Evolutionary conservation across 352 stramenopile genomes (phyloP).

Genomic region (Pythium dissotocum): DNA sequence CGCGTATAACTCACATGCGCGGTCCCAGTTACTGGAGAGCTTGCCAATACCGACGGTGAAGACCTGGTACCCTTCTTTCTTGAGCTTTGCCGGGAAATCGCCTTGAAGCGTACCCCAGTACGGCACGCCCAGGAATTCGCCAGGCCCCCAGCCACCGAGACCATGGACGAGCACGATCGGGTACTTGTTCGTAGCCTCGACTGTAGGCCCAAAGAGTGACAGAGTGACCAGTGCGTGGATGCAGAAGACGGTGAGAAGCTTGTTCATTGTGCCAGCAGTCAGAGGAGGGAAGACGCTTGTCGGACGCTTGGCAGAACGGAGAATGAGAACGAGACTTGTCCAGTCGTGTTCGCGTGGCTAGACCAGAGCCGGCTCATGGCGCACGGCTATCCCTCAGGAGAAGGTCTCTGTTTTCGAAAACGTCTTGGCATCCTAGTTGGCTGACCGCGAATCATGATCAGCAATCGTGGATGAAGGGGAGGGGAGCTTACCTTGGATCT

Average conservation of each 20-base stretch:
- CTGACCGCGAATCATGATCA: too few species aligned
- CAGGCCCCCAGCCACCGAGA: slow-evolving; percentile 44
- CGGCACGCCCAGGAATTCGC: slow-evolving; percentile 45
- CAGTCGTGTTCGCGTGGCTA: too few species aligned
- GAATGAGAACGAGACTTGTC: neutral
- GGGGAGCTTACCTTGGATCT: too few species aligned
- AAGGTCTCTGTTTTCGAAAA: too few species aligned
- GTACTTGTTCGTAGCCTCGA: slow-evolving; percentile 34
- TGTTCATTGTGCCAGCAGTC: too few species aligned
- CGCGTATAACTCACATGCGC: slow-evolving; percentile 47
- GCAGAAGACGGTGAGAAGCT: neutral
- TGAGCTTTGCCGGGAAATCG: slow-evolving; percentile 34
- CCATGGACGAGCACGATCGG: slow-evolving; percentile 57
- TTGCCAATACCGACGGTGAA: slow-evolving; percentile 50
- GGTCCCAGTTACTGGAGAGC: slow-evolving; percentile 46
- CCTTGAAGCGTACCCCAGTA: slow-evolving; percentile 57
- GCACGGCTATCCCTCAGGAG: too few species aligned
- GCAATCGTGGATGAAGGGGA: too few species aligned
- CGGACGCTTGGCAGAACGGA: too few species aligned
- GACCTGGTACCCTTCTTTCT: slow-evolving; percentile 42
- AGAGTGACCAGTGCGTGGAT: neutral
- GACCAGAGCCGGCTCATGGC: too few species aligned
- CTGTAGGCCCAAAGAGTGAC: neutral
- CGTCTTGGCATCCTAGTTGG: too few species aligned
- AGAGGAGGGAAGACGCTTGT: too few species aligned